phyloP scores from a whole-genome alignment of 495 filamentous ascomycete genomes.

The Venustampulla echinocandica region DNA sequence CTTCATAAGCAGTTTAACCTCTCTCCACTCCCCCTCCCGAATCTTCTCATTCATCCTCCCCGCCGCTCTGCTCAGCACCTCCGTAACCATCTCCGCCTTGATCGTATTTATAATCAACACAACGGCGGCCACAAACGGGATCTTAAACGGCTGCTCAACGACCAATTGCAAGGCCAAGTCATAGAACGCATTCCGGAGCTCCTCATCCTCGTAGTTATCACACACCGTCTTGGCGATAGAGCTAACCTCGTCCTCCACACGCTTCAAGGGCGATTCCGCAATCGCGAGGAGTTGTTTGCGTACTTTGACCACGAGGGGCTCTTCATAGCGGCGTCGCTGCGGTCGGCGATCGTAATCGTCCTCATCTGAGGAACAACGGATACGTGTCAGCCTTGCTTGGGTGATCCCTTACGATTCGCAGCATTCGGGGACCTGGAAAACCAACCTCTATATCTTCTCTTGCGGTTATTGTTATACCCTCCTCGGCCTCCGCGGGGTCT shows the following conservation, averaged over 20 bases:
- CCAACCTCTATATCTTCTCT: conserved; percentile 49
- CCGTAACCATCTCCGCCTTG: conserved; percentile 56
- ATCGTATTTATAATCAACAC: conserved; percentile 65
- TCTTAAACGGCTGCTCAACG: conserved; percentile 92
- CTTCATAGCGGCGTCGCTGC: conserved; percentile 71
- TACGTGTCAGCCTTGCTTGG: conserved; percentile 17
- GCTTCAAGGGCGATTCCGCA: conserved; percentile 75
- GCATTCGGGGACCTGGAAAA: too few relatives aligned
- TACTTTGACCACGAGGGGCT: conserved; percentile 64
- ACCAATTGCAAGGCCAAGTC: conserved; percentile 65
- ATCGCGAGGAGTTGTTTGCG: conserved; percentile 74
- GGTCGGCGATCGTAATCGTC: conserved; percentile 69
- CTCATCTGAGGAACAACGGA: conserved; percentile 39
- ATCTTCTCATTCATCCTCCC: conserved; percentile 52
- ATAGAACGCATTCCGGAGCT: conserved; percentile 58
- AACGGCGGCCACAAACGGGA: conserved; percentile 80
- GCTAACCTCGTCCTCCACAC: conserved; percentile 71
- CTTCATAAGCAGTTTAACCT: conserved; percentile 82
- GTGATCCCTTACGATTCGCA: conserved; percentile 2
- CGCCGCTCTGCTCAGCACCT: conserved; percentile 55
- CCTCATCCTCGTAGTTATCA: conserved; percentile 75
- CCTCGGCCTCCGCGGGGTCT: conserved; percentile 48
- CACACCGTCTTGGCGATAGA: conserved; percentile 66
- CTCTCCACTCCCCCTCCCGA: conserved; percentile 69
- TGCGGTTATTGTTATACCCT: conserved; percentile 62